phyloP scores from a whole-genome alignment of 2,329 filamentous ascomycete genomes.

The Cladosporium austrohemisphaericum region DNA sequence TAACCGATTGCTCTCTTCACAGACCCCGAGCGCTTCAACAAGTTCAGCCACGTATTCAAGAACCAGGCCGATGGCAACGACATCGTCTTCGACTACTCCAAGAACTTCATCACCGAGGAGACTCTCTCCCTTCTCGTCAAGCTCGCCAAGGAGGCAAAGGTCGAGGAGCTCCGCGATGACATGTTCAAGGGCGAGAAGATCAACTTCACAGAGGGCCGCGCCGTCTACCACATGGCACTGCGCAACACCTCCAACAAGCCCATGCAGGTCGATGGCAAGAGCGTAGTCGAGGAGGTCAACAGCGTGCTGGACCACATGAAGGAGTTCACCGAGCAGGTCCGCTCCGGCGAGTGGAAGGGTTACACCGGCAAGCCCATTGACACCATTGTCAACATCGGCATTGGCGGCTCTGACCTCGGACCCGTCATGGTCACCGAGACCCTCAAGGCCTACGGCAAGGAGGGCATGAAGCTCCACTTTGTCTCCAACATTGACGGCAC shows the following conservation, averaged over 20 bases:
- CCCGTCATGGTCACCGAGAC: constrained; percentile 99
- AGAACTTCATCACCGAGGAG: constrained; percentile 96
- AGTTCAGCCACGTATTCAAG: constrained; percentile 81
- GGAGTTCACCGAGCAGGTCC: constrained; percentile 91
- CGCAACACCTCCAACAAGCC: constrained; percentile 82
- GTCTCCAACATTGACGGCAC: constrained; percentile 99
- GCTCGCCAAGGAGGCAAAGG: constrained; percentile 83
- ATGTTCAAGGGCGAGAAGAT: constrained; percentile 99
- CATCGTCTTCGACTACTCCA: constrained; percentile 97
- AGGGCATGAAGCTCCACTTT: constrained; percentile 87
- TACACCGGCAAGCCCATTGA: constrained; percentile 96
- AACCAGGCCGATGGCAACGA: constrained; percentile 75
- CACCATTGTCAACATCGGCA: constrained; percentile 95
- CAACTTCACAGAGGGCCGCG: constrained; percentile 97
- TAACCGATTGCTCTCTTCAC: background rate
- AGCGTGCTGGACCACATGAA: constrained; percentile 94
- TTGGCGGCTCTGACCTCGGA: constrained; percentile 94
- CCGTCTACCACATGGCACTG: constrained; percentile 91
- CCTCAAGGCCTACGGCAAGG: constrained; percentile 87
- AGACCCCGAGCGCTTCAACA: constrained; percentile 82
- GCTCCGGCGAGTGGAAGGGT: constrained; percentile 94
- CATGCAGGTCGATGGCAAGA: constrained; percentile 81
- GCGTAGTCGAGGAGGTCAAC: constrained; percentile 92
- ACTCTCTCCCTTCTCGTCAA: constrained; percentile 82
- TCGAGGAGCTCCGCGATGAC: constrained; percentile 91